A percentile compares a stretch with the other conserved stretches of the same genome.
Conservation (phyloP, 2,329 filamentous ascomycete genomes). For the Plectosphaerella sp. region DNA sequence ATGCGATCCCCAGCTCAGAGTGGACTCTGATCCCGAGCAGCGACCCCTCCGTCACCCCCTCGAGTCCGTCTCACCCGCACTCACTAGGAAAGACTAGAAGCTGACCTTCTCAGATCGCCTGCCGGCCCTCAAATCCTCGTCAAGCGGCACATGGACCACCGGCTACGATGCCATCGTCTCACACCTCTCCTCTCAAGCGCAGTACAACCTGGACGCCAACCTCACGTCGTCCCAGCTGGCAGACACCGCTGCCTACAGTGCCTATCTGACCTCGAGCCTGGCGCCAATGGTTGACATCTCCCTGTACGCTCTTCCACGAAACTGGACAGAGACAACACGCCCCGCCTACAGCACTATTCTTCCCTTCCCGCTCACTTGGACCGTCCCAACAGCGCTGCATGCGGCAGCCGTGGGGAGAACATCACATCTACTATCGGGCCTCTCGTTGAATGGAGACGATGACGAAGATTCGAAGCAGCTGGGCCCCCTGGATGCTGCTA, state of each 20-base stretch:
- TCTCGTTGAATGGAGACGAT: constrained; percentile 51
- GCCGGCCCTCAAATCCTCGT: constrained; percentile 42
- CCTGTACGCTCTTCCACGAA: constrained; percentile 84
- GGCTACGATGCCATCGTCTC: constrained; percentile 59
- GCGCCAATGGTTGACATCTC: constrained; percentile 77
- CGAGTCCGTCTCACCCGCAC: constrained; percentile 46
- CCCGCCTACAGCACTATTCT: constrained; percentile 78
- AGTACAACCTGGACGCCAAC: constrained; percentile 32
- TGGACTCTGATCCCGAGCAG: constrained; percentile 73
- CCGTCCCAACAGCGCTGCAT: constrained; percentile 70
- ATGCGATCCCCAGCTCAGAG: constrained; percentile 50
- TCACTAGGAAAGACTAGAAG: constrained; percentile 18
- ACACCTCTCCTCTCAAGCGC: constrained; percentile 42
- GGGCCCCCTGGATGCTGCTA: constrained; percentile 18
- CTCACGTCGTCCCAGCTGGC: constrained; percentile 36
- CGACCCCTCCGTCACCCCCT: constrained; percentile 66
- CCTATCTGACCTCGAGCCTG: constrained; percentile 72
- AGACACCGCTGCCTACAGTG: constrained; percentile 49
- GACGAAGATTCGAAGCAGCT: constrained; percentile 25
- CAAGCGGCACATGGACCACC: constrained; percentile 47
- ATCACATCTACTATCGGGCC: constrained; percentile 61
- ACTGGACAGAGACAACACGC: constrained; percentile 74
- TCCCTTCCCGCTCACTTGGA: constrained; percentile 85
- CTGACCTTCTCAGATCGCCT: constrained; percentile 39
- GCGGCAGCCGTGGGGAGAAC: constrained; percentile 66